Evolutionary conservation across 352 stramenopile species (phyloP).

Genomic region (Phytophthora gonapodyides): DNA sequence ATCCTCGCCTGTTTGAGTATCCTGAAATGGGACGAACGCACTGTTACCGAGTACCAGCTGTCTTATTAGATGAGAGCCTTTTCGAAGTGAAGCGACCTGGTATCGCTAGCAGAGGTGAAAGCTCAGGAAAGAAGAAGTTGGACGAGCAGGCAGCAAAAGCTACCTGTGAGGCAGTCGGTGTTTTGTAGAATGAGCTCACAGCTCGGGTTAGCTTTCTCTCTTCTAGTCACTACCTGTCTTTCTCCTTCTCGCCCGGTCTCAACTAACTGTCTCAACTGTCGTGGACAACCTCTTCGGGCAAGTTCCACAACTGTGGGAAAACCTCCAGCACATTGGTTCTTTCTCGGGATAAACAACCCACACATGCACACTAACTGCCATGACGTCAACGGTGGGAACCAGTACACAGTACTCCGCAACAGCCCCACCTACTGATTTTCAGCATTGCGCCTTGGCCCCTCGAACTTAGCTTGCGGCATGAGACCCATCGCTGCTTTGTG

Average conservation of each 20-base stretch:
- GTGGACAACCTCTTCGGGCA: not conserved
- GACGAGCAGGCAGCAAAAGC: slow-evolving; percentile 6
- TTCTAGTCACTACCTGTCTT: not conserved
- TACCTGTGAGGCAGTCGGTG: slow-evolving; percentile 8
- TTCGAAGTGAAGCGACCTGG: not conserved
- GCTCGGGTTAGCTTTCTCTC: slow-evolving; percentile 6
- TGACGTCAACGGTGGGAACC: not conserved
- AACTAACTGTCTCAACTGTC: not conserved
- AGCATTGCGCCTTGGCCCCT: not conserved
- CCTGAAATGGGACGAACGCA: too few species aligned
- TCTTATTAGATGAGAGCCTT: too few species aligned
- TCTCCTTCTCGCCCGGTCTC: too few species aligned
- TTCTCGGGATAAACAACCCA: slow-evolving; percentile 12
- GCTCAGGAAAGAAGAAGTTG: too few species aligned
- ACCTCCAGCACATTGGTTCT: slow-evolving; percentile 1
- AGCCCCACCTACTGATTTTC: slow-evolving; percentile 14
- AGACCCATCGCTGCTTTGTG: slow-evolving; percentile 15
- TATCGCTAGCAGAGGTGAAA: slow-evolving; percentile 2
- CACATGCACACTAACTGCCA: not conserved
- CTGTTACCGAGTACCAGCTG: too few species aligned
- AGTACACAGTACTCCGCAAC: not conserved
- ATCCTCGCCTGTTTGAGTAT: too few species aligned
- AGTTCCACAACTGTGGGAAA: slow-evolving; percentile 5
- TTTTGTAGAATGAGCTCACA: slow-evolving; percentile 7
- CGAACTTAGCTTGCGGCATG: not conserved